Conservation (phyloP, 2,329 filamentous ascomycete species). For the Botrytis galanthina region DNA sequence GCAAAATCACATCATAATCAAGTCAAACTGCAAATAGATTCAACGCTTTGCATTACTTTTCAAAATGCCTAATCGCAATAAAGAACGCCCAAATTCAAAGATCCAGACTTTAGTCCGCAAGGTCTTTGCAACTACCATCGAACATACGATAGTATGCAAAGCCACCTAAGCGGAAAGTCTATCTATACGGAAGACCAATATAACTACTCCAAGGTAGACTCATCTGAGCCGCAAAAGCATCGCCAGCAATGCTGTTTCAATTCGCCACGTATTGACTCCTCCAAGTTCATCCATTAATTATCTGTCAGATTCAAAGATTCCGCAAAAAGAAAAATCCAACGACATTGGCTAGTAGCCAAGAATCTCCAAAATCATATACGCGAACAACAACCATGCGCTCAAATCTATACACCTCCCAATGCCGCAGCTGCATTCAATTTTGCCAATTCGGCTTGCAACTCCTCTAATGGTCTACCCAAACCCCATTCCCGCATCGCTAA, state of each 20-base stretch:
- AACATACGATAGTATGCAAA: conserved; percentile 4
- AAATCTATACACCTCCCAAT: background rate
- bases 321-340: conserved; percentile 1
- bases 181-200: conserved; percentile 8
- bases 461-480: conserved; percentile 12
- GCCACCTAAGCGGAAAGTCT: background rate
- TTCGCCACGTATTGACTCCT: background rate
- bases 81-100: background rate
- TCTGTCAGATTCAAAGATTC: background rate
- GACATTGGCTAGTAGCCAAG: background rate
- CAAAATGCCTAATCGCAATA: conserved; percentile 3
- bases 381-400: background rate
- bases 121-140: background rate
- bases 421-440: background rate
- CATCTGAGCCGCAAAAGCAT: conserved; percentile 9
- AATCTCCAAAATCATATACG: background rate
- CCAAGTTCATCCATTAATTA: background rate
- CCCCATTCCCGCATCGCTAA: conserved; percentile 25
- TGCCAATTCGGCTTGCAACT: conserved; percentile 6
- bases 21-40: background rate
- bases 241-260: background rate
- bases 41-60: conserved; percentile 10
- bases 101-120: conserved; percentile 1
- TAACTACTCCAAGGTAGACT: background rate
- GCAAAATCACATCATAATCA: background rate